phyloP scores from a whole-genome alignment of 768 basidiomycete species.

The Lentinula boryana region DNA sequence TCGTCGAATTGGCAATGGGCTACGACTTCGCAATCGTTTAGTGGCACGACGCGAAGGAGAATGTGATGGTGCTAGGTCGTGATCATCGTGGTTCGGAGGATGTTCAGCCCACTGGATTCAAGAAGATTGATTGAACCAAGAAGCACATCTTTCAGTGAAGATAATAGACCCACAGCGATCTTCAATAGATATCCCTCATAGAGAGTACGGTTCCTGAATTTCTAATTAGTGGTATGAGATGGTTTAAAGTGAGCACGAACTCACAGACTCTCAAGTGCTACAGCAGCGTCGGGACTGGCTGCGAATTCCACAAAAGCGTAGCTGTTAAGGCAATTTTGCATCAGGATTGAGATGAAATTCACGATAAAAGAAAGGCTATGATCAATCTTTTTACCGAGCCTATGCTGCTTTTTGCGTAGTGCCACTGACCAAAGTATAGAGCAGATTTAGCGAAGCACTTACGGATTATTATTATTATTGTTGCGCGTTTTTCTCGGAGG shows the following conservation, averaged over 20 bases:
- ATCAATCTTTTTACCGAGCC: no score
- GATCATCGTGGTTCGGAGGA: slow-evolving; percentile 55
- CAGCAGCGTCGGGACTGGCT: slow-evolving; percentile 69
- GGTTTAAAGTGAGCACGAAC: slow-evolving; percentile 18
- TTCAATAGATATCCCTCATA: slow-evolving; percentile 72
- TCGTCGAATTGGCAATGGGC: background rate
- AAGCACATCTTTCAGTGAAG: background rate
- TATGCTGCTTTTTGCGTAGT: no score
- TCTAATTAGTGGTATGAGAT: background rate
- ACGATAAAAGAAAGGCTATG: no score
- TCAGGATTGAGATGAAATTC: slow-evolving; percentile 21
- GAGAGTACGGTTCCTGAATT: slow-evolving; percentile 61
- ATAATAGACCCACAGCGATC: slow-evolving; percentile 51
- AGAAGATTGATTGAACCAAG: background rate
- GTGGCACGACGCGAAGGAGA: background rate
- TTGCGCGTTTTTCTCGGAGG: slow-evolving; percentile 76
- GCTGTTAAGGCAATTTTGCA: slow-evolving; percentile 40
- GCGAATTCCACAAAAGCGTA: slow-evolving; percentile 86
- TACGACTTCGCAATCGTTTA: background rate
- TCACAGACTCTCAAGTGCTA: slow-evolving; percentile 80
- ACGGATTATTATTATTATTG: slow-evolving; percentile 74
- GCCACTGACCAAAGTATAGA: background rate
- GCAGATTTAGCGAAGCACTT: slow-evolving; percentile 36
- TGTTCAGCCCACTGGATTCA: slow-evolving; percentile 69
- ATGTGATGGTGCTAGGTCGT: background rate